A percentile compares a stretch with the other conserved stretches of the same genome.
These are phyloP conservation scores for Spiraea crenata DNA, from an alignment of 331 rosid species.

Conservation along the genomic window DNA sequence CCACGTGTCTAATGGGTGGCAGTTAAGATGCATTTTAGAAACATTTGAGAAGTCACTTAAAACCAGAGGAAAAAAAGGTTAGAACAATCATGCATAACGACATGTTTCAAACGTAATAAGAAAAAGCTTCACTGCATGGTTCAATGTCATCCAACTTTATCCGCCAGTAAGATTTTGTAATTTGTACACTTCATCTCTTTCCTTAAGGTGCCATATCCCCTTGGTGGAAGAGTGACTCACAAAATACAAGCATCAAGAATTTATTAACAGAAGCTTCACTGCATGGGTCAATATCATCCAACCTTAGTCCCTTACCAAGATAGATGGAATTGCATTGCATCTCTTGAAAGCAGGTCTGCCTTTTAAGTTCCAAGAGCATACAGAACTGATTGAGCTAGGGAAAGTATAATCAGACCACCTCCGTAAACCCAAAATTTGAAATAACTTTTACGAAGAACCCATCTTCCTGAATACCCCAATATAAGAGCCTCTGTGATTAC, in stretches of 20 bases:
- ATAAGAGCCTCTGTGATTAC: too few species aligned
- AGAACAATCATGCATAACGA: neutral
- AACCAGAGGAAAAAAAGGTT: neutral
- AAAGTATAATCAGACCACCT: neutral
- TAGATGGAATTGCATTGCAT: too few species aligned
- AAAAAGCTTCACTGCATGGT: neutral
- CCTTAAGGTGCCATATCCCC: neutral
- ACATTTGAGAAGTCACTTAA: neutral
- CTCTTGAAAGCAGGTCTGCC: neutral
- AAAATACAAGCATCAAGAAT: neutral
- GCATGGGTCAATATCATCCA: too few species aligned
- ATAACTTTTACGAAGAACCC: neutral
- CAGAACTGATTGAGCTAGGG: neutral
- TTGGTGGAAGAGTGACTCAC: constrained; percentile 1
- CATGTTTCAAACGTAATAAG: neutral
- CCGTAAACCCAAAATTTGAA: neutral
- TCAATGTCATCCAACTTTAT: neutral
- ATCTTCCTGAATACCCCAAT: too few species aligned
- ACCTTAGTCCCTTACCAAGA: neutral
- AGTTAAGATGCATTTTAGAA: neutral
- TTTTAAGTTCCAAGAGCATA: neutral
- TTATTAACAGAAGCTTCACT: too few species aligned
- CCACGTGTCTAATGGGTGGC: neutral
- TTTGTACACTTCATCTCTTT: neutral
- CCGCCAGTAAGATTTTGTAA: neutral